These are phyloP conservation scores for Lactarius trivialis DNA, from an alignment of 768 basidiomycete species.

Conservation along the genomic window DNA sequence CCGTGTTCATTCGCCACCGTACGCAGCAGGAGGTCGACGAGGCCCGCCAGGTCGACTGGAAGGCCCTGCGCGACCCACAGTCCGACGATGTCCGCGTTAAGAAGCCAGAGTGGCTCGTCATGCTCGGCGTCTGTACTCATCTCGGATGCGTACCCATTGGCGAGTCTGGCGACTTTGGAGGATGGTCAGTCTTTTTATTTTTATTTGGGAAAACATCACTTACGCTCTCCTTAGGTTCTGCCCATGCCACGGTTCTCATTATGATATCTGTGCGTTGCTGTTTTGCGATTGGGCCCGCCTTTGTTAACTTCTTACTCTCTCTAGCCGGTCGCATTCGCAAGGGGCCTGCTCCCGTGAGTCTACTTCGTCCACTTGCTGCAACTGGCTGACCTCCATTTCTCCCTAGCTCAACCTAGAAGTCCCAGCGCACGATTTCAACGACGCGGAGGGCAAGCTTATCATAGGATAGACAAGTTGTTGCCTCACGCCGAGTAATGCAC, in stretches of 20 bases:
- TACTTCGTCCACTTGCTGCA: not conserved
- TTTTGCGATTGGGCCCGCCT: constrained; percentile 12
- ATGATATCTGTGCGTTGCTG: constrained; percentile 71
- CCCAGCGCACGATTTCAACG: constrained; percentile 82
- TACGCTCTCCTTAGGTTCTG: constrained; percentile 60
- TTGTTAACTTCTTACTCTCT: constrained; percentile 19
- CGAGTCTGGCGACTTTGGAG: constrained; percentile 94
- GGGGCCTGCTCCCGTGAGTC: constrained; percentile 88
- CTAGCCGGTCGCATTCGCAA: constrained; percentile 90
- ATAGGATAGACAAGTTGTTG: constrained; percentile 51
- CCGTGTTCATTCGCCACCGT: constrained; percentile 97
- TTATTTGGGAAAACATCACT: not conserved
- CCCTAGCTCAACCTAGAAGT: constrained; percentile 87
- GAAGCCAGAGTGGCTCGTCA: constrained; percentile 94
- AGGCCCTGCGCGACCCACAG: constrained; percentile 86
- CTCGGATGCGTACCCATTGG: constrained; percentile 98
- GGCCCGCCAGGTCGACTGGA: constrained; percentile 80
- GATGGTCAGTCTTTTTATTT: constrained; percentile 60
- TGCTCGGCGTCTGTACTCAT: constrained; percentile 94
- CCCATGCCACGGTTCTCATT: constrained; percentile 98
- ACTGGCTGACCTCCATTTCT: constrained; percentile 14
- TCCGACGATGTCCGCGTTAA: constrained; percentile 81
- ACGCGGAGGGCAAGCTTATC: constrained; percentile 78
- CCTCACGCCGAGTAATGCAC: not conserved
- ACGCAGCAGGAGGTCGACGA: constrained; percentile 89